Base-by-base conservation (phyloP, 192 early-diverging fungal genomes). In the Coemansia sp. region DNA sequence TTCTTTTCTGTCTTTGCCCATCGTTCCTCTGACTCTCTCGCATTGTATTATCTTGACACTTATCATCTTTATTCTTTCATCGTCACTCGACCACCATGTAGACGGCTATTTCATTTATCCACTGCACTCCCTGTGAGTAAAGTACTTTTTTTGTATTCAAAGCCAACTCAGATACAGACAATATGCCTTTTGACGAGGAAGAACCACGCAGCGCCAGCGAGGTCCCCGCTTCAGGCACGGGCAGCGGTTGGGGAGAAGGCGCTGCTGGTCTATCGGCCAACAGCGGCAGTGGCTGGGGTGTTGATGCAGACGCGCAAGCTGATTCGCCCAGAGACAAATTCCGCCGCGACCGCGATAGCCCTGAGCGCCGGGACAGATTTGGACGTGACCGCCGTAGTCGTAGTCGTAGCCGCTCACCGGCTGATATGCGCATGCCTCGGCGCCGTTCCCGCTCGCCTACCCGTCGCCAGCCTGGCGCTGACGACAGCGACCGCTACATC, bases 401-500 rank as follows among this genome's bases (percentile, higher is more conserved):
- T 19, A 80, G 72, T 39, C 59, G 59, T n/a, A 80, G 80, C 39
- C 75, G 78, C 42, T 80, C 72, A 13, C 72, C 75, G 1, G 67
- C 50, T 16, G 83, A 78, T 49, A 67, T 62, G 64, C 71, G 75
- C 58, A 60, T 59, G 61, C 11, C 17, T 38, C 72, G 79, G 16
- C 79, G 74, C 47, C 77, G 77, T 63, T 84, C 82, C 65, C 74
- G 77, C 19, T 79, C 76, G 67, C 82, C 82, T 3, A 16, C n/a
- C 6, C 74, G 84, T 19, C 72, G 77, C 39, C 35, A 63, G 23
- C 40, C 72, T 5, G 78, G 77, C 19, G 35, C 55, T 2, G 87
- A 88, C 19, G 88, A 90, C 1, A 86, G 89, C 30, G 93, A 95
- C 61, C 88, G 86, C 46, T 95, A 94, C 72, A 87, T 93, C 62